These are phyloP conservation scores for Aschersonia sp. DNA, from an alignment of 2,329 filamentous ascomycete species.

Conservation along the genomic window DNA sequence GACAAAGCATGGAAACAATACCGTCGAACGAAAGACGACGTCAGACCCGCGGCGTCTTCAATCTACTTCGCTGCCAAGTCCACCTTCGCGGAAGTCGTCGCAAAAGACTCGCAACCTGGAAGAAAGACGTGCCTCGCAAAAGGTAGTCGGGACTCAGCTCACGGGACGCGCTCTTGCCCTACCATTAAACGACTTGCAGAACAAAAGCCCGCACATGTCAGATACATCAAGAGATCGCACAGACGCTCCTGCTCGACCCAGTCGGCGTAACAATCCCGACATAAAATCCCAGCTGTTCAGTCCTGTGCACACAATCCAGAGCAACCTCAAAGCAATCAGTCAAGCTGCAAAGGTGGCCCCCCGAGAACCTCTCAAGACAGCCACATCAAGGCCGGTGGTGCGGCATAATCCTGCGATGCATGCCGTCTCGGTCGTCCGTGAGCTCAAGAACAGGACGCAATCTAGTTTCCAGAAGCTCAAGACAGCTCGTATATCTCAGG, in stretches of 20 bases:
- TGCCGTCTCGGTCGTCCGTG: neutral
- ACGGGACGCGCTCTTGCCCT: constrained; percentile 7
- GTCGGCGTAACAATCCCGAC: constrained; percentile 51
- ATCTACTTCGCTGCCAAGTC: constrained; percentile 38
- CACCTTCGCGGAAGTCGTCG: constrained; percentile 47
- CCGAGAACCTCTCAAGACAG: neutral
- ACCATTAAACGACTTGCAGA: constrained; percentile 21
- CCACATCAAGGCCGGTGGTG: neutral
- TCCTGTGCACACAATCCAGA: constrained; percentile 44
- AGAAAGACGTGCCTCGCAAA: neutral
- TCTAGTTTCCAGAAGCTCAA: too few species aligned
- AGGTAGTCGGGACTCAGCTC: neutral
- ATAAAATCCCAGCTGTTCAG: constrained; percentile 41
- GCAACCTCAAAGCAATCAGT: constrained; percentile 26
- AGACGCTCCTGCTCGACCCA: constrained; percentile 45
- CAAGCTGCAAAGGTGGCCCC: constrained; percentile 20
- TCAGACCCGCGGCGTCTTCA: constrained; percentile 23
- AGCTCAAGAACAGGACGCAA: neutral
- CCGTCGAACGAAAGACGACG: constrained; percentile 25
- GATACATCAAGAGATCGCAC: constrained; percentile 13
- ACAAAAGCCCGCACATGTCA: constrained; percentile 8
- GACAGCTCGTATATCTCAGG: neutral
- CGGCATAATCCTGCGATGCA: neutral
- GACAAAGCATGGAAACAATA: constrained; percentile 36
- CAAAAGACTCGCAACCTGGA: constrained; percentile 29